A percentile compares a stretch with the other conserved stretches of the same genome.
Conservation (phyloP, 2,329 filamentous ascomycete species). For the Cercospora zeae-maydis region DNA sequence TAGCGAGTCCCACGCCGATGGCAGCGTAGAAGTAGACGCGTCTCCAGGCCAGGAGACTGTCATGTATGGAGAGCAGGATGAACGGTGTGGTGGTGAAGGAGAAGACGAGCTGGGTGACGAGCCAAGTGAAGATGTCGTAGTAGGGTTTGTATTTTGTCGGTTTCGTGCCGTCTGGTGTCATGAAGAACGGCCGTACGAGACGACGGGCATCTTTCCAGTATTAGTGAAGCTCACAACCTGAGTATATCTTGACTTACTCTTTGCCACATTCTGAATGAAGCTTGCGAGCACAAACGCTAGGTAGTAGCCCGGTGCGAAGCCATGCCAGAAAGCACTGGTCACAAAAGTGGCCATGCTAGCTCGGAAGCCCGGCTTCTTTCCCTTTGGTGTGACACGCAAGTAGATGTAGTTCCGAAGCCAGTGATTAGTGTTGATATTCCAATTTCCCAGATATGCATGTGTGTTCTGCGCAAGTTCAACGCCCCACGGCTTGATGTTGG, state of each 20-base stretch:
- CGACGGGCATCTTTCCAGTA: conserved; percentile 71
- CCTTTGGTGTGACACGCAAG: conserved; percentile 86
- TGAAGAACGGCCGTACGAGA: conserved; percentile 85
- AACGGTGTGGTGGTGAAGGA: conserved; percentile 82
- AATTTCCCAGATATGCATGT: conserved; percentile 83
- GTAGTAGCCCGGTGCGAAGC: conserved; percentile 97
- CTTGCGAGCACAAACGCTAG: conserved; percentile 83
- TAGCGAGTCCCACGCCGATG: conserved; percentile 60
- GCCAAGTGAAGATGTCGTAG: conserved; percentile 75
- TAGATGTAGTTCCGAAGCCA: conserved; percentile 97
- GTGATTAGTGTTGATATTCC: conserved; percentile 98
- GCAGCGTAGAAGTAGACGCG: conserved; percentile 86
- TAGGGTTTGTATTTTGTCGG: conserved; percentile 71
- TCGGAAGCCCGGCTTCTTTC: conserved; percentile 93
- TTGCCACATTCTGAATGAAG: conserved; percentile 87
- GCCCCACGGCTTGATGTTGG: conserved; percentile 81
- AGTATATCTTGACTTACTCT: conserved; percentile 61
- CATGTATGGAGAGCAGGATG: conserved; percentile 69
- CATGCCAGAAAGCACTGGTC: conserved; percentile 96
- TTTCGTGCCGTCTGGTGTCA: conserved; percentile 68
- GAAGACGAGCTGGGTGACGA: conserved; percentile 77
- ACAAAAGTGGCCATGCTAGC: conserved; percentile 91
- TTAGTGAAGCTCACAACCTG: conserved; percentile 4
- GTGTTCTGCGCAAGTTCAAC: conserved; percentile 92
- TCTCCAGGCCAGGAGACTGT: conserved; percentile 72